Base-by-base conservation (phyloP, 805 yeast species). In the Pichia phayaonensis region DNA sequence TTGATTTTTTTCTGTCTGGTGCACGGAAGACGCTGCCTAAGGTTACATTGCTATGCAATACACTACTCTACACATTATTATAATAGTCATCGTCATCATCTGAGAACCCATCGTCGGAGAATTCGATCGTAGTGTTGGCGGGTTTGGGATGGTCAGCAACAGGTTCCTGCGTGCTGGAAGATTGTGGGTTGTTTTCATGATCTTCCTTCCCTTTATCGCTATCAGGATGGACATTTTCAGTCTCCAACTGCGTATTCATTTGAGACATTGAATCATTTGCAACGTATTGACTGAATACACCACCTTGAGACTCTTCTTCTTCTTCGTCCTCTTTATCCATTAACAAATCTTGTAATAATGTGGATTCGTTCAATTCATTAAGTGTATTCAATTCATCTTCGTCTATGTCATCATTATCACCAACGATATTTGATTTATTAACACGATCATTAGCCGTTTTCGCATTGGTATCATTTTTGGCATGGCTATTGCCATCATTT, bases 81-180 rank as follows among this genome's bases (percentile, higher is more conserved):
- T 42, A 47, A 23, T 40, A 44, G 12, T 26, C 53, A 42, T 45
- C 53, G 36, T 49, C 55, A 6, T 45, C 45, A 20, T 53, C 54
- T 18, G 50, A 53, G 24, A 54, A 44, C 16, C 50, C 56, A 13
- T 54, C 56, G 2, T 54, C 56, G 13, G 53, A 49, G 15, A 49
- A 49, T 22, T 34, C 40, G 4, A 23, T 27, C 3, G 43, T 22
- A 27, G 40, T 22, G 16, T 46, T 22, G 24, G 40, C 42, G 6
- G 23, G 38, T 34, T 36, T 23, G 45, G 13, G n/a, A n/a, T n/a
- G n/a, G n/a, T n/a, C 11, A 27, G 31, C 11, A 27, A 27, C 31
- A 27, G 13, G 31, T 27, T 27, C 31, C 11, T 27, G 13, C 3
- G 31, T 8, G 13, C 15, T 20, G 34, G 38, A n/a, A n/a, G n/a